phyloP scores from a whole-genome alignment of 2,329 filamentous ascomycete genomes.

The Aspergillus awamori region DNA sequence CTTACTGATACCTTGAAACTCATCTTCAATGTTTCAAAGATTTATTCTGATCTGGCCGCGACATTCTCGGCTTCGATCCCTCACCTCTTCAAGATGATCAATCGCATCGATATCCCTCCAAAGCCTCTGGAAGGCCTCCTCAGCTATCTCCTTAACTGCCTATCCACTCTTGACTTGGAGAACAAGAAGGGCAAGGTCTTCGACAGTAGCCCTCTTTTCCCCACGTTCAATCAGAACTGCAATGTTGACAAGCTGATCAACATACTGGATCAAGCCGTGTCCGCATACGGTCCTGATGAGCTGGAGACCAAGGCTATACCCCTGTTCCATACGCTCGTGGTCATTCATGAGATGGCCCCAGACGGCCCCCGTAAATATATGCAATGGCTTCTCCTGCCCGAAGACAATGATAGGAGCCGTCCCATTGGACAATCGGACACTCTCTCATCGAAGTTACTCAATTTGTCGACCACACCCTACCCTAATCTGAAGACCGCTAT shows the following conservation, averaged over 20 bases:
- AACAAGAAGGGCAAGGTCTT: constrained; percentile 52
- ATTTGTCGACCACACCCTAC: constrained; percentile 74
- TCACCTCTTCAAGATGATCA: constrained; percentile 70
- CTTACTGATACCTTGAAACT: constrained; percentile 83
- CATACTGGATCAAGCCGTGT: constrained; percentile 69
- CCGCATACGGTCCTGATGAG: constrained; percentile 66
- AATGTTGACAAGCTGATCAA: constrained; percentile 68
- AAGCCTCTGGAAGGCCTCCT: constrained; percentile 75
- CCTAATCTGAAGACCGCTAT: constrained; percentile 74
- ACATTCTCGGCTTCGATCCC: constrained; percentile 70
- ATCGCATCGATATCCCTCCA: constrained; percentile 59
- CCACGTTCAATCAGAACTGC: constrained; percentile 60
- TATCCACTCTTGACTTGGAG: constrained; percentile 76
- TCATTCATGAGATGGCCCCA: constrained; percentile 70
- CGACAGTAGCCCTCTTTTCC: constrained; percentile 63
- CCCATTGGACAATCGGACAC: constrained; percentile 76
- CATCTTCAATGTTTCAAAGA: constrained; percentile 83
- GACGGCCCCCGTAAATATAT: constrained; percentile 64
- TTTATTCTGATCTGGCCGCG: constrained; percentile 63
- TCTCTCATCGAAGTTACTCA: constrained; percentile 74
- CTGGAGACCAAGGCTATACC: constrained; percentile 73
- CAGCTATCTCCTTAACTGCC: constrained; percentile 73
- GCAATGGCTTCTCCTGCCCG: constrained; percentile 71
- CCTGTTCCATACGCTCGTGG: constrained; percentile 72
- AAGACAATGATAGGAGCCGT: constrained; percentile 71